Conservation (phyloP, 306 rosid species). For the Pyrus bretschneideri region DNA sequence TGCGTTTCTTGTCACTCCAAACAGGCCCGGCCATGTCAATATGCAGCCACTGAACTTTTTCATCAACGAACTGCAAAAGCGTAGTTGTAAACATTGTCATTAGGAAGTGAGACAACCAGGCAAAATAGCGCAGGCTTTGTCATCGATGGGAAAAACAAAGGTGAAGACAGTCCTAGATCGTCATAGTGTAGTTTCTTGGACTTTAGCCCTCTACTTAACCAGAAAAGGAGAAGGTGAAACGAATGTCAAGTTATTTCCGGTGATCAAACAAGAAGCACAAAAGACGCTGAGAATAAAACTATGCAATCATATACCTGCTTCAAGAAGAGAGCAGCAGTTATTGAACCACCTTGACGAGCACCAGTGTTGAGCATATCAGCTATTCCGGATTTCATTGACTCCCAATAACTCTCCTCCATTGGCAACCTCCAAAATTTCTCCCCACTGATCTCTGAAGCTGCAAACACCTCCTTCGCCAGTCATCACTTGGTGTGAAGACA, state of each 20-base stretch:
- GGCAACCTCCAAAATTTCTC: constrained; percentile 98
- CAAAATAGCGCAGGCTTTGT: not conserved
- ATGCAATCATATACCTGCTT: constrained; percentile 57
- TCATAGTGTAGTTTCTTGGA: not conserved
- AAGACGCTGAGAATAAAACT: not conserved
- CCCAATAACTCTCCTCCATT: constrained; percentile 97
- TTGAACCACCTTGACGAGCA: constrained; percentile 81
- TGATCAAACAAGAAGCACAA: not conserved
- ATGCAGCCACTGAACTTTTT: constrained; percentile 95
- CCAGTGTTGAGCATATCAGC: constrained; percentile 98
- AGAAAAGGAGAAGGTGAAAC: not conserved
- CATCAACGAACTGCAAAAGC: constrained; percentile 82
- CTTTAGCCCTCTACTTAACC: not conserved
- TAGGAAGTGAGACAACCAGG: not conserved
- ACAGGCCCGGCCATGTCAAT: constrained; percentile 95
- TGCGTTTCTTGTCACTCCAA: constrained; percentile 64
- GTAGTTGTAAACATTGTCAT: not conserved
- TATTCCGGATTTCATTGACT: constrained; percentile 85
- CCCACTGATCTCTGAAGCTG: constrained; percentile 78
- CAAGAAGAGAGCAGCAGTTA: constrained; percentile 88
- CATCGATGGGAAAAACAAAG: not conserved
- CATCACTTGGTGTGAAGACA: constrained; percentile 90
- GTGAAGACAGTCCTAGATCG: not conserved
- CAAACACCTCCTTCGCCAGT: constrained; percentile 76
- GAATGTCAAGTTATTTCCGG: not conserved